Base-by-base conservation (phyloP, 352 stramenopile species). In the Blastocystis sp. region DNA sequence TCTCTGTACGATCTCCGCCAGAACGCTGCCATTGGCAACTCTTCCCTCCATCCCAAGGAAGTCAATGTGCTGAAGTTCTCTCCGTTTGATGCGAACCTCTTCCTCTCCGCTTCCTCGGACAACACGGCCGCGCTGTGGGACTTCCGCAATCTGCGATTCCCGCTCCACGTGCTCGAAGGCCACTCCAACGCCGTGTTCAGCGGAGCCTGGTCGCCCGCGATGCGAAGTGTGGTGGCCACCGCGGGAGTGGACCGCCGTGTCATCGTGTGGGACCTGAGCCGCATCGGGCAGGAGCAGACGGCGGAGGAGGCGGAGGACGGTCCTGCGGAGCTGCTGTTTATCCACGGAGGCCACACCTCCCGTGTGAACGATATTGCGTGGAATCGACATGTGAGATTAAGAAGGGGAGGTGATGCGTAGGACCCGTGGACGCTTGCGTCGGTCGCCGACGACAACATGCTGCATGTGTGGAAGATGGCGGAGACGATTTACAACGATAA, bases 301-400 rank as follows among this genome's bases (percentile, higher is more conserved):
- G 62, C 57, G 28, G 77, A 87, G 52, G 77, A 87, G 77, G 77
- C 60, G 19, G 77, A 77, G 45, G 96, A 99, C 91, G 97, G 97
- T 28, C 96, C 97, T 34, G 96, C 97, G 3, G 97, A 99, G 92
- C 92, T 99, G 52, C 90, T 99, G 90, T 99, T 99, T 91, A 95
- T 99, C 87, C 97, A 99, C 91, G 97, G 96, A 54, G 97, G 97
- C 24, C 97, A 99, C 92, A 99, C 97, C 2, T 92, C 92, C 71
- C 98, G 98, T 90, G 95, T 99, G 68, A 97, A 93, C 82, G 96
- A 99, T 92, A 97, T 99, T 81, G 94, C 92, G 62, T 98, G 95
- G 95, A 98, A 98, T 91, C 87, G 91, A 42, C 14, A 64, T 24
- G 62, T 69, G 19, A 10, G 19, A 69, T 10, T 28, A 10, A 40